Percentiles rank a stretch among this genome's conserved stretches.
Conservation (phyloP, 192 early-diverging fungal genomes). For the Backusella liffmaniae region DNA sequence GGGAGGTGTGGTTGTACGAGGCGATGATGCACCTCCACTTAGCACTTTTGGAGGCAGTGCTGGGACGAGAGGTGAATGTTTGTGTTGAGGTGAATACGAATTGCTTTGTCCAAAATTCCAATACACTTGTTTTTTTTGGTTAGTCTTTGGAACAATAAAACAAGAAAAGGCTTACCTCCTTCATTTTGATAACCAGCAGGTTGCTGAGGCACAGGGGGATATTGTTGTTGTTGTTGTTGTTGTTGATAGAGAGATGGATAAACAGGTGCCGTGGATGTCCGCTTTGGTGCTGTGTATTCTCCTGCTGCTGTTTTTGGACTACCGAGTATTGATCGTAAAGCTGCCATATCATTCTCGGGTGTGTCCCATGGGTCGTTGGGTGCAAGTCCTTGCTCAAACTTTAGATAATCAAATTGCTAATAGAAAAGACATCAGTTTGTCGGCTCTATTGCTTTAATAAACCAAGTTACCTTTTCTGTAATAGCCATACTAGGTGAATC, state of each 20-base stretch:
- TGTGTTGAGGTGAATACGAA: neutral
- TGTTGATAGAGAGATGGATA: neutral
- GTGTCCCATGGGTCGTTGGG: constrained; percentile 64
- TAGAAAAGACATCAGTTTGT: neutral
- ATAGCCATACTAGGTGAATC: neutral
- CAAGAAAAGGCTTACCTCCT: constrained; percentile 4
- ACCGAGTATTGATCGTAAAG: constrained; percentile 53
- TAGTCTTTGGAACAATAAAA: neutral
- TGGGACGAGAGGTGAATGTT: constrained; percentile 1
- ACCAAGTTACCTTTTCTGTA: neutral
- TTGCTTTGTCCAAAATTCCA: constrained; percentile 17
- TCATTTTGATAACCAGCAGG: neutral
- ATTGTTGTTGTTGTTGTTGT: neutral
- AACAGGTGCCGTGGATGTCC: neutral
- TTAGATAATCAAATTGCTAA: constrained; percentile 46
- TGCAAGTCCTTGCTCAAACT: constrained; percentile 64
- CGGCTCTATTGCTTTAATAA: neutral
- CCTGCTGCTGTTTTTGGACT: neutral
- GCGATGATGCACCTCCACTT: constrained; percentile 3
- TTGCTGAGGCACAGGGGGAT: neutral
- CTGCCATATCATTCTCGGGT: constrained; percentile 54
- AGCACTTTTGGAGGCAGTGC: constrained; percentile 29
- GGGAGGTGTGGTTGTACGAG: constrained; percentile 9
- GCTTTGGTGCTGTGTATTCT: neutral
- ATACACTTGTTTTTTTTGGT: neutral